A percentile compares a stretch with the other conserved stretches of the same genome.
phyloP scores from a whole-genome alignment of 352 stramenopile species.

The Albugo laibachii region DNA sequence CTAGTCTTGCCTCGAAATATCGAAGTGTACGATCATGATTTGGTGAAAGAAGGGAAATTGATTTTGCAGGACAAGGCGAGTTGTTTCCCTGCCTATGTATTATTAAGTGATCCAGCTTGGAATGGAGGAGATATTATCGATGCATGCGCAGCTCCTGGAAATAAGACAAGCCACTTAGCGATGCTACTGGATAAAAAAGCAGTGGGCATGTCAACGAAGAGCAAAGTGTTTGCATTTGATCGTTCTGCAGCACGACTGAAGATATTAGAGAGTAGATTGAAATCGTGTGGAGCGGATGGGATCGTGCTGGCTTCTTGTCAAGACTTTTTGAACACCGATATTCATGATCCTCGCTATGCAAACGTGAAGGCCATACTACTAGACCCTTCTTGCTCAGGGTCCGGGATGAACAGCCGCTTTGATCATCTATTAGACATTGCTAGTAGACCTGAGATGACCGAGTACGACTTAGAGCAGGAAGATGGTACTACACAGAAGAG shows the following conservation, averaged over 20 bases:
- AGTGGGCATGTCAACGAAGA: conserved; percentile 10
- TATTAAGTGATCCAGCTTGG: conserved; percentile 61
- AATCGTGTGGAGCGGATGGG: conserved; percentile 46
- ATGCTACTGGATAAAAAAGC: conserved; percentile 47
- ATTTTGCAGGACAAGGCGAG: conserved; percentile 95
- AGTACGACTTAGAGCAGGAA: conserved; percentile 16
- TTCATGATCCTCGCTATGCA: conserved; percentile 42
- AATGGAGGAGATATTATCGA: conserved; percentile 84
- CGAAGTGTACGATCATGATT: conserved; percentile 65
- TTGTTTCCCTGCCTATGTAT: conserved; percentile 92
- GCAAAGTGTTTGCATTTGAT: conserved; percentile 90
- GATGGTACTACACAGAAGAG: conserved; percentile 37
- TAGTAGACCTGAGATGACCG: conserved; percentile 15
- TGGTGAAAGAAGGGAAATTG: conserved; percentile 72
- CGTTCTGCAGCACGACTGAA: conserved; percentile 72
- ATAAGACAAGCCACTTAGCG: conserved; percentile 96
- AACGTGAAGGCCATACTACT: conserved; percentile 87
- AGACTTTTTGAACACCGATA: conserved; percentile 86
- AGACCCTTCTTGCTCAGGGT: conserved; percentile 93
- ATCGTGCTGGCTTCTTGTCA: conserved; percentile 67
- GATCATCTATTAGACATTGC: conserved; percentile 82
- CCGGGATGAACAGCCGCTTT: conserved; percentile 86
- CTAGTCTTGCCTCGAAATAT: conserved; percentile 80
- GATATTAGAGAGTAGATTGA: conserved; percentile 77
- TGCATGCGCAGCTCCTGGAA: conserved; percentile 93